Evolutionary conservation across 345 rosid species (phyloP), one percentile per base, ranked within the genome.

Genomic region (Excoecaria agallocha): DNA sequence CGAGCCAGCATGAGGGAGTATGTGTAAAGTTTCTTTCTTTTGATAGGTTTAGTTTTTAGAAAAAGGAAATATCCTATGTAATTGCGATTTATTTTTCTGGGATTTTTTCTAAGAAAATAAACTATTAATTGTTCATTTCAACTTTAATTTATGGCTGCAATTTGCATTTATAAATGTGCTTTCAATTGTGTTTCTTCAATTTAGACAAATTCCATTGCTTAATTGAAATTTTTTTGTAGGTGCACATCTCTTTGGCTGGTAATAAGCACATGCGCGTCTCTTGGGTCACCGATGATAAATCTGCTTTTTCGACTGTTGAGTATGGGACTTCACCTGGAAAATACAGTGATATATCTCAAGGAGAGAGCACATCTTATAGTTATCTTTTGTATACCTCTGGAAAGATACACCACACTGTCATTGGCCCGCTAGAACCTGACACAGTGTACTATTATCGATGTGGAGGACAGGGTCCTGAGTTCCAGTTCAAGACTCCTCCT

Each of bases 401-500:
- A 73, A 87, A 87, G 91, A 93, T 95, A 85, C 99, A 95, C 64
- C 97, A 91, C 66, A 81, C 89, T 0, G 90, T 89, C 60, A 88
- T 93, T 56, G 98, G 99, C 20, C 99, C 98, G 5, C 80, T 95
- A 75, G 92, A 90, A 69, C 70, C 84, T 1, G 76, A 78, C 78
- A 83, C 89, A 0, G 84, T 85, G 50, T 95, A 95, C 78, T 95
- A 78, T 74, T 95, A 93, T 75, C 85, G 84, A 50, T 93, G 99
- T 59, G 91, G 99, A 38, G 92, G 90, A 70, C 86, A 73, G 77
- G 98, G 92, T 72, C 86, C 93, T 6, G 98, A 95, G 84, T 87
- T 90, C 78, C 91, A 95, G 84, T 81, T 95, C 46, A 95, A 87
- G 84, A 91, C 94, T 68, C 96, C 98, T 49, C 99, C 93, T 0